Percentiles rank a stretch among this genome's conserved stretches.
Evolutionary conservation across 169 alveolate genomes (phyloP).

Genomic region (Plasmodium cynomolgi): DNA sequence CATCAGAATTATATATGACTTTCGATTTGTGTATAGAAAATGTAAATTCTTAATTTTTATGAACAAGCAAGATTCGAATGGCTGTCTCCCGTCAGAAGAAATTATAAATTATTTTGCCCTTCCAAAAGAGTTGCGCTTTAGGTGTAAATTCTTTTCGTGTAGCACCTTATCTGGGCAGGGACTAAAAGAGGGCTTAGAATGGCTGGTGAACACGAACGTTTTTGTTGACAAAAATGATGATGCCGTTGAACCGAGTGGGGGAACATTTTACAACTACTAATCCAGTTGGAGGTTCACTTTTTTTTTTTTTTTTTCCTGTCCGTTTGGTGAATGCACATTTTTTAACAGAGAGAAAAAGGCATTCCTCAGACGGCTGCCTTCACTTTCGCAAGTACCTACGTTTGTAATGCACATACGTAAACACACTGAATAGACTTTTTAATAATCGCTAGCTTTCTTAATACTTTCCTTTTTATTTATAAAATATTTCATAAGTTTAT

Average conservation of each 20-base stretch:
- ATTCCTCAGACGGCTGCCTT: neutral
- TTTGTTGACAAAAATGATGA: slow-evolving; percentile 14
- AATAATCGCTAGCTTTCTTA: neutral
- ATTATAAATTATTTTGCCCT: slow-evolving; percentile 65
- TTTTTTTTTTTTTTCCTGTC: neutral
- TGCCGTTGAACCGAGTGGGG: neutral
- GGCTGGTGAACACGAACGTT: slow-evolving; percentile 40
- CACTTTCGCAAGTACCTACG: neutral
- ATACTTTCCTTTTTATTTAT: neutral
- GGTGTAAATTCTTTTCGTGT: slow-evolving; percentile 64
- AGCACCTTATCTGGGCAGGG: slow-evolving; percentile 73
- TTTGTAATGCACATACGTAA: neutral
- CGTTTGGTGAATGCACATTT: neutral
- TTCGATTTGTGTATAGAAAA: slow-evolving; percentile 70
- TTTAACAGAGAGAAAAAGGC: neutral
- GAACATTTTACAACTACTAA: slow-evolving; percentile 8
- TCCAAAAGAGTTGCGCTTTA: slow-evolving; percentile 50
- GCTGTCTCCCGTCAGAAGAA: slow-evolving; percentile 51
- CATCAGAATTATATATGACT: slow-evolving; percentile 67
- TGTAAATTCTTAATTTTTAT: slow-evolving; percentile 73
- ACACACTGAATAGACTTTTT: too few relatives aligned
- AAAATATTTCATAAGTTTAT: neutral
- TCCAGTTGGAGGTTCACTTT: neutral
- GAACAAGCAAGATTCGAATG: slow-evolving; percentile 74
- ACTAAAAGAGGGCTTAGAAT: slow-evolving; percentile 68